Base-by-base conservation (phyloP, 176 grass and related monocot species). In the Eremochloa ophiuroides region DNA sequence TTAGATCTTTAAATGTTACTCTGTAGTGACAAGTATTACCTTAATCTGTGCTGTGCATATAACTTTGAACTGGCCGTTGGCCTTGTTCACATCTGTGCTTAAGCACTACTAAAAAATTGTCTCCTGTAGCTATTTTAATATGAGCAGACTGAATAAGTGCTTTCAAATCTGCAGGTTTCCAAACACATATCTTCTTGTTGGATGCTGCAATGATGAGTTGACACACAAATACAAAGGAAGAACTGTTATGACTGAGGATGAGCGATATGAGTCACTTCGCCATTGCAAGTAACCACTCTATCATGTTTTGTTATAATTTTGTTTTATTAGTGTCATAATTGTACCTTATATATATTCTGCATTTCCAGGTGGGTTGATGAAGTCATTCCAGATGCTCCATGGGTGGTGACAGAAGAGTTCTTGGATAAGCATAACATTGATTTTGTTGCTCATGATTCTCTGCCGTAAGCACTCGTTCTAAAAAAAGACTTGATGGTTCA, bases 331-430 rank as follows among this genome's bases (percentile, higher is more conserved):
- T 38, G 23, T 11, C 2, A 41, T 30, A 34, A n/a, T 25, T 66
- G 22, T 58, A 65, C 35, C 18, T 77, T 28, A 37, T 73, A 47
- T 38, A 35, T 46, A 53, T 68, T 84, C 43, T 80, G 46, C 79
- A 51, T 87, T 69, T 61, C 27, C 30, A 97, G 93, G 76, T 97
- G 94, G 94, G 94, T 97, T 47, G 94, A 97, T 83, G 94, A 97
- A 86, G 94, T 97, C 34, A 97, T 97, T 89, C 94, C 94, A 69
- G 91, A 97, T 89, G 94, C 94, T 70, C 94, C 94, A 53, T 97
- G 94, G 94, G 94, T 97, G 71, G 82, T 97, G 58, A 89, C 86
- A 66, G 75, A 85, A 82, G 94, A 97, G 77, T 97, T 97, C 82
- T 80, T 97, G 75, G 28, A 97, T 59, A 91, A 91, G 79, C 91